These are phyloP conservation scores for Paramecium pentaurelia DNA, from an alignment of 73 alveolate genomes.

Conservation along the genomic window DNA sequence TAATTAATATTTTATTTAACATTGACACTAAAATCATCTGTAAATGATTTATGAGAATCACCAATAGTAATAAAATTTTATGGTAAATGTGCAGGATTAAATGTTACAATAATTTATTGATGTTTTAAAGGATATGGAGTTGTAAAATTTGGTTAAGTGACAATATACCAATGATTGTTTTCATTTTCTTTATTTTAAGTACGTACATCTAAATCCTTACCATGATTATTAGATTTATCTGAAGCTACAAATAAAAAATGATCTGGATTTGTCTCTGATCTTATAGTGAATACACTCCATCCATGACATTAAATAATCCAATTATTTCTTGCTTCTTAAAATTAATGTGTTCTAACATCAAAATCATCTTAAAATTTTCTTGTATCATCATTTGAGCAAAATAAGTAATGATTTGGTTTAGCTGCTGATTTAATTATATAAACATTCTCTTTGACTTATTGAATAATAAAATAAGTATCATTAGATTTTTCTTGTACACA, in stretches of 20 bases:
- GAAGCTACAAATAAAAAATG: conserved; percentile 3
- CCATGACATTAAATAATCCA: conserved; percentile 16
- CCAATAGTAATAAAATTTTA: not conserved
- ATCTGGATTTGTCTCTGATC: conserved; percentile 30
- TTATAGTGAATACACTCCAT: conserved; percentile 26
- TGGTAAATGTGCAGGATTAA: not conserved
- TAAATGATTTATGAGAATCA: not conserved
- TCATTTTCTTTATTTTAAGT: not conserved
- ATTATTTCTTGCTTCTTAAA: conserved; percentile 42
- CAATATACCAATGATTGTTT: not conserved
- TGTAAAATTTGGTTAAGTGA: not conserved
- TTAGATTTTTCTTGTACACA: not conserved
- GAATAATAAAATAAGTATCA: not conserved
- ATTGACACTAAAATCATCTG: conserved; percentile 20
- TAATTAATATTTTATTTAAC: not conserved
- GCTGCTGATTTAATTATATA: not conserved
- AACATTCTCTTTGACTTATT: not conserved
- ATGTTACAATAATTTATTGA: not conserved
- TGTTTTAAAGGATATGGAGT: not conserved
- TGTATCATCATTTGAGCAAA: conserved; percentile 50
- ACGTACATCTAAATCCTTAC: conserved; percentile 43
- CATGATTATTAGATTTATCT: conserved; percentile 2
- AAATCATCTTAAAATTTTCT: conserved; percentile 46
- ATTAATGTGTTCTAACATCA: conserved; percentile 54
- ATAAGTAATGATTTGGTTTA: conserved; percentile 41